Conservation (phyloP, 2,329 filamentous ascomycete genomes). For the Aspergillus spinulosporus region DNA sequence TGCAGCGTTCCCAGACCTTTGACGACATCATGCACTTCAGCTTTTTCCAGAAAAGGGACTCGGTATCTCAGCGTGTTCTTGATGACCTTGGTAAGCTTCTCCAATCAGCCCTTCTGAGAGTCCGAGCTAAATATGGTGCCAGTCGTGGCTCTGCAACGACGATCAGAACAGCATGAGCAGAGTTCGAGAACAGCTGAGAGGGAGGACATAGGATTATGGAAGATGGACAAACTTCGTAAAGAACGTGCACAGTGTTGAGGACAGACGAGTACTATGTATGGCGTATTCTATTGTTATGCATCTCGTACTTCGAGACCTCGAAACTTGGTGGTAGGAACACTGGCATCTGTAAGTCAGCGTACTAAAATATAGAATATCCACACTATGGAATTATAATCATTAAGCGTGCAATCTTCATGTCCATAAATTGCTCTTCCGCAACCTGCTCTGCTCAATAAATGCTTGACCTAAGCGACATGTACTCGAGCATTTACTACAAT, state of each 20-base stretch:
- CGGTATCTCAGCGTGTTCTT: slow-evolving; percentile 72
- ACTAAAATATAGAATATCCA: slow-evolving; percentile 1
- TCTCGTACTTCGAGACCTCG: background rate
- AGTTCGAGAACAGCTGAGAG: slow-evolving; percentile 33
- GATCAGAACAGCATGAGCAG: slow-evolving; percentile 91
- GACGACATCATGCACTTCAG: slow-evolving; percentile 94
- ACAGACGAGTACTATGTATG: background rate
- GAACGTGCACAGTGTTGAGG: background rate
- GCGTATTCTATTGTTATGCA: slow-evolving; percentile 9
- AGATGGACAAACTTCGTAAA: background rate
- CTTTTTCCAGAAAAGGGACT: slow-evolving; percentile 64
- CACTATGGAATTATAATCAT: background rate
- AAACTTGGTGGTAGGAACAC: background rate
- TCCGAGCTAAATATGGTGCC: slow-evolving; percentile 50
- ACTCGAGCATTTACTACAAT: background rate
- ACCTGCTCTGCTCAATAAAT: background rate
- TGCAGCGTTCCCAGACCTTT: slow-evolving; percentile 78
- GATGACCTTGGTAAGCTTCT: slow-evolving; percentile 80
- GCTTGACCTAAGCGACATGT: background rate
- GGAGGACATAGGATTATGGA: background rate
- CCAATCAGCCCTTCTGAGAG: slow-evolving; percentile 1
- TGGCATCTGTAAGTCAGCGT: background rate
- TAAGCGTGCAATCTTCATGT: background rate
- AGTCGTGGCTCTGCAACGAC: slow-evolving; percentile 87
- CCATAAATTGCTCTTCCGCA: background rate